Evolutionary conservation across 257 asterid species (phyloP), one percentile per base, ranked within the genome.

Genomic region (Avicennia marina): DNA sequence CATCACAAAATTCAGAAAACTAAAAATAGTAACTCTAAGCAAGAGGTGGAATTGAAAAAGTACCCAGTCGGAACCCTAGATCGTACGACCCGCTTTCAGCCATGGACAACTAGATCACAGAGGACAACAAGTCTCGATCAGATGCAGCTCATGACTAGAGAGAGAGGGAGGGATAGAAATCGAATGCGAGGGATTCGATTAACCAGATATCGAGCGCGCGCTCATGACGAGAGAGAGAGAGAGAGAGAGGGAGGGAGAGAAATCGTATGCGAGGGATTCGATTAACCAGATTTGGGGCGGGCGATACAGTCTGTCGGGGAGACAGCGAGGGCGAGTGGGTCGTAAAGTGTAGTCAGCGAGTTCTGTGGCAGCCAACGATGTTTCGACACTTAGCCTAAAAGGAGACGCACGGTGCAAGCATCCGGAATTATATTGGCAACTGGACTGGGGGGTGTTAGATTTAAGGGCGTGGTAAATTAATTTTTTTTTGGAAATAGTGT

Each of bases 21-120:
- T 24, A 39, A 19, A 62, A 39, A 8, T 16, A 20, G 12, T 4
- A 25, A 53, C 11, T 22, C 15, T 10, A 7, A 48, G 22, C 29
- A 44, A 25, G 26, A 34, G 16, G 48, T 22, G 26, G 65, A 58
- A 24, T 20, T 33, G 46, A 46, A 46, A 62, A 9, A 47, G 13
- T 78, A 81, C 94, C 94, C 71, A 65, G 60, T 60, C 81, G 82
- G 53, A 71, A 70, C 67, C 84, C 89, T 57, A 68, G 64, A 78
- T 72, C 62, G 64, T 31, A 61, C 58, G 86, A 75, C 76, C 93
- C 82, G 67, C 66, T 74, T 59, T 73, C 89, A 50, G 73, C 78
- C 94, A 84, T 84, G 67, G 56, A 36, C 10, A 3, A 36, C 9
- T 3, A 12, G 41, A 72, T 66, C 73, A 61, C 65, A 32, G 70